Evolutionary conservation across 805 yeast genomes (phyloP), one percentile per base, ranked within the genome.

Genomic region (Dipodascus geniculatus): DNA sequence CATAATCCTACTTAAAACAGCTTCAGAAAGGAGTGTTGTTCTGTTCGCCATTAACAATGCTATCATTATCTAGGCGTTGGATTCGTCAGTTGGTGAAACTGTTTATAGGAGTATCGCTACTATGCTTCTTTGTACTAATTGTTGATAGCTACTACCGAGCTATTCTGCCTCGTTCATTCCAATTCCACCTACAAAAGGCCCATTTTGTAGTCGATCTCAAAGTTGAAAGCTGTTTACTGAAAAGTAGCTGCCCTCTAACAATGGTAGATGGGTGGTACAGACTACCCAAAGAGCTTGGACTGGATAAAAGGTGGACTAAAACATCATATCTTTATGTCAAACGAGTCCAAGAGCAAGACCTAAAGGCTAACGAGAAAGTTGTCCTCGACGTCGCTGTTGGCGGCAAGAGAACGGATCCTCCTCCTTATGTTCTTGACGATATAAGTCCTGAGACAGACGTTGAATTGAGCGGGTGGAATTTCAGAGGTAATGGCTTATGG

Each of bases 401-500:
- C 51, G 44, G 49, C 51, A 54, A 60, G 58, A 49, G 47, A 22
- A 4, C 48, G 3, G 53, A 49, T 3, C 23, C 52, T 17, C 67
- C 65, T 1, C 31, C 35, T 22, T 55, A 51, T n/a, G 68, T 59
- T 1, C 48, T 23, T 24, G 56, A 55, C 4, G 59, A 58, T 16
- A 50, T 55, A 9, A n/a, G 9, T 3, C 42, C 20, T 56, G 33
- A 60, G 63, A 42, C 58, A 55, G 20, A 52, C 53, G 50, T 51
- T 33, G 67, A 56, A 50, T 57, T 52, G n/a, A 58, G 56, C 22
- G 56, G 79, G 72, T 44, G 71, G 74, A 22, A 56, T 58, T 35
- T 63, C 60, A 52, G 48, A 48, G 60, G 56, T 50, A n/a, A 20
- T 58, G 84, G 85, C 6, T 61, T 85, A 14, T 85, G 89, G 90